Conservation (phyloP, 2,329 filamentous ascomycete genomes). For the Cytospora chrysosperma region DNA sequence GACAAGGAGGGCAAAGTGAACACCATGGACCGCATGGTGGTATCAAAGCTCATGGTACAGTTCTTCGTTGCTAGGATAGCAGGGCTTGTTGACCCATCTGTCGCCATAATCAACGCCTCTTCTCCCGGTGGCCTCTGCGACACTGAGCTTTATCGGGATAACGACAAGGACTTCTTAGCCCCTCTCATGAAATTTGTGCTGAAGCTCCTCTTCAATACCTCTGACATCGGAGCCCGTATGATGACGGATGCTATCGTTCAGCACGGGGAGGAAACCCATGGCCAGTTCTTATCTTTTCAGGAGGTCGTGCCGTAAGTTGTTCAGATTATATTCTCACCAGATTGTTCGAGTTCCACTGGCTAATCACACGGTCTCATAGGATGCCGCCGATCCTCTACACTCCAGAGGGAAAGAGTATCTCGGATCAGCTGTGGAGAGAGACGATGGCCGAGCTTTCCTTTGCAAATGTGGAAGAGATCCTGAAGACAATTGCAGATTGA, state of each 20-base stretch:
- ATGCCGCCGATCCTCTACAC: constrained; percentile 27
- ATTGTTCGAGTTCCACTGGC: neutral
- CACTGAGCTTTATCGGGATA: no score
- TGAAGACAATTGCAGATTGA: neutral
- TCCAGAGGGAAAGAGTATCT: constrained; percentile 23
- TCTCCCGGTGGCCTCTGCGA: no score
- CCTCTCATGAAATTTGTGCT: no score
- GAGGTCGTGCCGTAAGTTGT: constrained; percentile 24
- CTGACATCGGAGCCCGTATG: no score
- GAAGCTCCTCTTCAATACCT: no score
- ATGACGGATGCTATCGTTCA: no score
- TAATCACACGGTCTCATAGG: constrained; percentile 11
- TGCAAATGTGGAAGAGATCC: constrained; percentile 18
- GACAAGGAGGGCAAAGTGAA: constrained; percentile 13
- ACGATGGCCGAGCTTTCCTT: constrained; percentile 30
- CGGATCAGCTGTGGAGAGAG: constrained; percentile 29
- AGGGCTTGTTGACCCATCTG: constrained; percentile 28
- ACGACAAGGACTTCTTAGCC: no score
- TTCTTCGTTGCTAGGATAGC: constrained; percentile 33
- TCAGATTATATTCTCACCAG: neutral
- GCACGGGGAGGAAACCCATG: constrained; percentile 25
- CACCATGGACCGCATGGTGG: constrained; percentile 25
- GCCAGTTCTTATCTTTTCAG: constrained; percentile 26
- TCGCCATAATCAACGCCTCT: neutral
- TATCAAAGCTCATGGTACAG: constrained; percentile 32